Conservation (phyloP, 2,329 filamentous ascomycete genomes). For the Colletotrichum shisoi region DNA sequence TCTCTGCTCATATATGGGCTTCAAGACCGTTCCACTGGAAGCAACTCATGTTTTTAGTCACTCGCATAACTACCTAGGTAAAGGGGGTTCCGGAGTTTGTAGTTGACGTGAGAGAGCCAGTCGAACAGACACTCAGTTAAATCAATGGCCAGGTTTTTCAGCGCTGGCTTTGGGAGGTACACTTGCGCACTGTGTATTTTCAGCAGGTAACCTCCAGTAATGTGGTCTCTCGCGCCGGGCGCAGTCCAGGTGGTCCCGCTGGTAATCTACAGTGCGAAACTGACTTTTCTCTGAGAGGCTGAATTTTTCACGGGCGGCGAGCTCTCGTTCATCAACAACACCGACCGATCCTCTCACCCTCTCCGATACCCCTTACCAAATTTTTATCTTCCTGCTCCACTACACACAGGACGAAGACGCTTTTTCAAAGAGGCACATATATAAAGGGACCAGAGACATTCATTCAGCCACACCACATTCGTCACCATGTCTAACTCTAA, state of each 20-base stretch:
- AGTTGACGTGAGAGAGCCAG: not conserved
- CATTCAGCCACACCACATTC: not conserved
- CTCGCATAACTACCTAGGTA: too few relatives aligned
- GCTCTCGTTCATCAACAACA: conserved; percentile 26
- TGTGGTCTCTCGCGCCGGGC: not conserved
- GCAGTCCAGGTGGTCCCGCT: not conserved
- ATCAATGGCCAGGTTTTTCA: not conserved
- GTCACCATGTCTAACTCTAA: conserved; percentile 53
- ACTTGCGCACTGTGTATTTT: conserved; percentile 17
- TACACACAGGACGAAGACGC: not conserved
- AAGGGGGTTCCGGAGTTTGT: too few relatives aligned
- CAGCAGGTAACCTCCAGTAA: not conserved
- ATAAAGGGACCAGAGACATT: not conserved
- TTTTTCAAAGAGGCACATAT: not conserved
- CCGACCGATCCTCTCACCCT: conserved; percentile 11
- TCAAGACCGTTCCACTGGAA: too few relatives aligned
- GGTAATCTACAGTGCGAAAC: conserved; percentile 26
- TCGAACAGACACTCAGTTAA: not conserved
- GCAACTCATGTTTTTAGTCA: too few relatives aligned
- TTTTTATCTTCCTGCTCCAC: not conserved
- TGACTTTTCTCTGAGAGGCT: conserved; percentile 6
- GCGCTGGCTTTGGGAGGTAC: not conserved
- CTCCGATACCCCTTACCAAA: not conserved
- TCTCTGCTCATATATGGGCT: too few relatives aligned
- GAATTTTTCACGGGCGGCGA: conserved; percentile 33